Percentiles rank a stretch among this genome's conserved stretches.
These are phyloP conservation scores for Madurella mycetomatis DNA, from an alignment of 2,329 filamentous ascomycete genomes.

Conservation along the genomic window DNA sequence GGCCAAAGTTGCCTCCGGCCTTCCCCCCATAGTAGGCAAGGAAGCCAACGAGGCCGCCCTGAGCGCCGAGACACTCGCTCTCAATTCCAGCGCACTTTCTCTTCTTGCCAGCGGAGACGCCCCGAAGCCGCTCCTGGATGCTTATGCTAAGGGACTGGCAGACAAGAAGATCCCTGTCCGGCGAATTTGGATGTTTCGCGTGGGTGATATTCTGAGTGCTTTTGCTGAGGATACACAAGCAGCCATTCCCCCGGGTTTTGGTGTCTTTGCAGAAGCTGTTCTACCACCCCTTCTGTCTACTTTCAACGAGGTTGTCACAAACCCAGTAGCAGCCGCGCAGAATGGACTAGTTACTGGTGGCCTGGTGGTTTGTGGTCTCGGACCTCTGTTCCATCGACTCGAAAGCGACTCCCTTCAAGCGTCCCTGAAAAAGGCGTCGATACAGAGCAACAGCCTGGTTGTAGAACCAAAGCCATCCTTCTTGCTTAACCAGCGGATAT, in stretches of 20 bases:
- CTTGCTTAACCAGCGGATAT: constrained; percentile 77
- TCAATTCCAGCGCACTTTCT: constrained; percentile 61
- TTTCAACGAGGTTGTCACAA: constrained; percentile 73
- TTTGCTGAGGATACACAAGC: constrained; percentile 40
- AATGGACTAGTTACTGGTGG: constrained; percentile 76
- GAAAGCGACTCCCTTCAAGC: constrained; percentile 45
- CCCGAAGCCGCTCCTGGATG: constrained; percentile 63
- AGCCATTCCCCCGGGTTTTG: constrained; percentile 43
- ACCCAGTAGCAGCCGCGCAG: constrained; percentile 74
- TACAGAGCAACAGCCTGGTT: constrained; percentile 62
- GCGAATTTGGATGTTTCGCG: constrained; percentile 73
- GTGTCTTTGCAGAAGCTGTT: constrained; percentile 50
- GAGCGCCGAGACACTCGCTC: constrained; percentile 66
- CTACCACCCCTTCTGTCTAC: constrained; percentile 58
- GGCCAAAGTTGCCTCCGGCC: constrained; percentile 59
- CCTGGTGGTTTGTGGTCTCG: constrained; percentile 67
- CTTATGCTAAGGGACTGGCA: constrained; percentile 72
- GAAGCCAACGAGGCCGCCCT: constrained; percentile 86
- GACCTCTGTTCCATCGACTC: constrained; percentile 48
- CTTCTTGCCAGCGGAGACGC: constrained; percentile 58
- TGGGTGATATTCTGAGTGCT: constrained; percentile 66
- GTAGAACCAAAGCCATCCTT: constrained; percentile 82
- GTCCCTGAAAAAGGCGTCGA: constrained; percentile 56
- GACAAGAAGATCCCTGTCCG: constrained; percentile 80
- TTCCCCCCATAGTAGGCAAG: constrained; percentile 68